Evolutionary conservation across 371 early-diverging fungal species (phyloP).

Genomic region (Mucor ambiguus): DNA sequence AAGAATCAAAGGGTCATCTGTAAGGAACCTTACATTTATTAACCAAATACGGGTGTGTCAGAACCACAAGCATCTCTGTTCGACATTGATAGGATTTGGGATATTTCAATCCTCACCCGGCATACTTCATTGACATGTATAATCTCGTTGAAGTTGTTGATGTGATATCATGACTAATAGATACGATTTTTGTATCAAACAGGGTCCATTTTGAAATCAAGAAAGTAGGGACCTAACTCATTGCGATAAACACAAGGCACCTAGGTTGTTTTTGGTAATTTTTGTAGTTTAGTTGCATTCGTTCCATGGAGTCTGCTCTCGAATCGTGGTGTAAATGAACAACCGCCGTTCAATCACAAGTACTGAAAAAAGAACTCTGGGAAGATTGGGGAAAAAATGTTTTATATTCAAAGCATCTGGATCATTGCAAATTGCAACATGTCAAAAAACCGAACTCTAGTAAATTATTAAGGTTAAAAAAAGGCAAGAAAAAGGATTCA

Average conservation of each 20-base stretch:
- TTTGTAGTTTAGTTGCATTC: background rate
- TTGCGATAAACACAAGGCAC: background rate
- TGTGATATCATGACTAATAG: background rate
- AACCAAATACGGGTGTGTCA: background rate
- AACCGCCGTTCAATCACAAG: background rate
- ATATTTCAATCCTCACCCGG: background rate
- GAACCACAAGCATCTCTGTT: background rate
- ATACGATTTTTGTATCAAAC: background rate
- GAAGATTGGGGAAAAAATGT: background rate
- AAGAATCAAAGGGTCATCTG: background rate
- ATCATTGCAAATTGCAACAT: background rate
- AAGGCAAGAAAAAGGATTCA: background rate
- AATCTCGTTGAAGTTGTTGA: background rate
- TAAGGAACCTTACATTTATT: background rate
- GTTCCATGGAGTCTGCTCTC: background rate
- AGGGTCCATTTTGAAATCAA: background rate
- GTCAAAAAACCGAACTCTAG: background rate
- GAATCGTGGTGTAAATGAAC: background rate
- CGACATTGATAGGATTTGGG: background rate
- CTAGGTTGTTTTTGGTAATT: background rate
- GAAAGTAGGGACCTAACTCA: background rate
- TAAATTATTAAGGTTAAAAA: background rate
- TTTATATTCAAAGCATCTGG: background rate
- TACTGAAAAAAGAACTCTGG: background rate
- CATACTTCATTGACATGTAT: background rate